Percentiles rank a stretch among this genome's conserved stretches.
These are phyloP conservation scores for Mycena indigotica DNA, from an alignment of 768 basidiomycete species.

Conservation along the genomic window DNA sequence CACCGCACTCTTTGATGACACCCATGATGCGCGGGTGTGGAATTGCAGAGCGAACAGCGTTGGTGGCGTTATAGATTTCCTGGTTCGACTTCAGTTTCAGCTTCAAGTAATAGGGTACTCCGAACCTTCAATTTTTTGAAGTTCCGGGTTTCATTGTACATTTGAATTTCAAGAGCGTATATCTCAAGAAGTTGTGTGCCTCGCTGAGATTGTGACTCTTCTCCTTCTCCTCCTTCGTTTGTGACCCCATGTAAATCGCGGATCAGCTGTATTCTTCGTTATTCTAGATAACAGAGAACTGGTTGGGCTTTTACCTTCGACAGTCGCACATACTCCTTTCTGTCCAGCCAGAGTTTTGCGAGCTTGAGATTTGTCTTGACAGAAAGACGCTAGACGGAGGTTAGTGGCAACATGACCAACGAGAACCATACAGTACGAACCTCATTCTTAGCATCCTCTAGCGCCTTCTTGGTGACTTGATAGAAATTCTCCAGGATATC, in stretches of 20 bases:
- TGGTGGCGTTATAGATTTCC: conserved; percentile 98
- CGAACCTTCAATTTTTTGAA: conserved; percentile 91
- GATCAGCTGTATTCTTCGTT: conserved; percentile 55
- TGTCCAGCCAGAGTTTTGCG: conserved; percentile 95
- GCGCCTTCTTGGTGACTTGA: conserved; percentile 84
- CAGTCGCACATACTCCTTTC: conserved; percentile 85
- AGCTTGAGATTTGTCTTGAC: conserved; percentile 96
- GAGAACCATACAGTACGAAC: conserved; percentile 42
- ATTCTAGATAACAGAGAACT: conserved; percentile 1
- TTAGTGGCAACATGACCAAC: not conserved
- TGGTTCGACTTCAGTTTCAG: conserved; percentile 31
- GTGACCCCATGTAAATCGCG: conserved; percentile 75
- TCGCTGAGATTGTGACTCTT: conserved; percentile 81
- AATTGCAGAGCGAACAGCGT: conserved; percentile 91
- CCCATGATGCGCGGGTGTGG: conserved; percentile 99
- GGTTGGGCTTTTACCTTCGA: conserved; percentile 57
- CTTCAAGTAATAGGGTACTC: not conserved
- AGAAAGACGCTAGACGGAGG: conserved; percentile 71
- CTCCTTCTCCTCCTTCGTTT: conserved; percentile 59
- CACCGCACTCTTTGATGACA: conserved; percentile 98
- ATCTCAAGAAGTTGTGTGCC: conserved; percentile 95
- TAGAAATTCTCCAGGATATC: conserved; percentile 94
- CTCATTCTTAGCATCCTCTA: conserved; percentile 96
- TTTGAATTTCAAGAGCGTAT: conserved; percentile 98
- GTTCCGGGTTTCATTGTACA: conserved; percentile 97